phyloP scores from a whole-genome alignment of 352 stramenopile genomes.

The Phytophthora lateralis region DNA sequence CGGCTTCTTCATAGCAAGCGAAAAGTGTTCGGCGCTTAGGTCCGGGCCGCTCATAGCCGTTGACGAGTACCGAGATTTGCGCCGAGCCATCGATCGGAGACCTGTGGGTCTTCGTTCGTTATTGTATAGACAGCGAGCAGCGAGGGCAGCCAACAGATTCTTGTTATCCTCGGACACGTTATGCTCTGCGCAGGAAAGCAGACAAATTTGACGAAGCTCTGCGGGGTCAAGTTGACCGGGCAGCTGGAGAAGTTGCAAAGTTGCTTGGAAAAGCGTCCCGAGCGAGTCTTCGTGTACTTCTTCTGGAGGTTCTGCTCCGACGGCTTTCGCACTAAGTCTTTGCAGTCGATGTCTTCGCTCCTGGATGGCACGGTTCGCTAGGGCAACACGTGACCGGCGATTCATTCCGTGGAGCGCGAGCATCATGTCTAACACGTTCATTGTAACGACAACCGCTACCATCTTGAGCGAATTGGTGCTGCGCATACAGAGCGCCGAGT shows the following conservation, averaged over 20 bases:
- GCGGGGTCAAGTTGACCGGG: conserved; percentile 39
- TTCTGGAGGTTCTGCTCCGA: neutral
- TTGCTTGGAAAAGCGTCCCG: conserved; percentile 30
- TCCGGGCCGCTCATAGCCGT: conserved; percentile 23
- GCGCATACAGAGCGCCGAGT: conserved; percentile 40
- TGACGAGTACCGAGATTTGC: conserved; percentile 34
- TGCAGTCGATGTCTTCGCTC: conserved; percentile 13
- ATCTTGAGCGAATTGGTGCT: conserved; percentile 36
- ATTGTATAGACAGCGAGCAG: conserved; percentile 38
- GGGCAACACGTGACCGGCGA: conserved; percentile 16
- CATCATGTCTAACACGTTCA: conserved; percentile 21
- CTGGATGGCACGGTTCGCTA: conserved; percentile 17
- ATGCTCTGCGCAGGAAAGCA: conserved; percentile 38
- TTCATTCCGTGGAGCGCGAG: conserved; percentile 36
- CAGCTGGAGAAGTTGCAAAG: conserved; percentile 28
- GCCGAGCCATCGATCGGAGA: conserved; percentile 27
- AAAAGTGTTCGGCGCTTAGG: conserved; percentile 24
- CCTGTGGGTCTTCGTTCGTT: conserved; percentile 18
- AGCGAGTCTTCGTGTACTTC: conserved; percentile 17
- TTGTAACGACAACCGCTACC: conserved; percentile 21
- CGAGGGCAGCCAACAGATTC: conserved; percentile 25
- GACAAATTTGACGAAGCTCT: conserved; percentile 38
- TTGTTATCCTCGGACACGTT: conserved; percentile 27
- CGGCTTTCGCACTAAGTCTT: conserved; percentile 4
- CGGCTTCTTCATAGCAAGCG: conserved; percentile 1